Percentiles rank a stretch among this genome's conserved stretches.
Evolutionary conservation across 2,329 filamentous ascomycete genomes (phyloP).

Genomic region (Elsinoe australis): DNA sequence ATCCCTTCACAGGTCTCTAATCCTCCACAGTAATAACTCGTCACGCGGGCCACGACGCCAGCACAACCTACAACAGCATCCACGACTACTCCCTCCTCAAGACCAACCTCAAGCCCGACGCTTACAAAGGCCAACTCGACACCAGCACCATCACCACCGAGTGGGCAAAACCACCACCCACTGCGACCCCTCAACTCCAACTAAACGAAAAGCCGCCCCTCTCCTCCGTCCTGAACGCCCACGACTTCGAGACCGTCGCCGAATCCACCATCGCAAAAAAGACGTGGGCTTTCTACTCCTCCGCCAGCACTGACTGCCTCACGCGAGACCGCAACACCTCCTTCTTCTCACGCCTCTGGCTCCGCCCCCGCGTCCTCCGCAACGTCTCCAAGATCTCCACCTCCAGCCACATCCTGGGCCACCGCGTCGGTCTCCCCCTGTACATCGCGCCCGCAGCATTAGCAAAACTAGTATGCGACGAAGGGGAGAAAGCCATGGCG

Average conservation of each 20-base stretch:
- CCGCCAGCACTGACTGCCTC: slow-evolving; percentile 44
- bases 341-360: slow-evolving; percentile 39
- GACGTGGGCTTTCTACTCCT: slow-evolving; percentile 42
- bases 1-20: no score
- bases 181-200: slow-evolving; percentile 26
- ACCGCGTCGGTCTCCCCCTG: slow-evolving; percentile 30
- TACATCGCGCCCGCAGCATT: slow-evolving; percentile 34
- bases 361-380: slow-evolving; percentile 41
- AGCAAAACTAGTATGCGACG: slow-evolving; percentile 32
- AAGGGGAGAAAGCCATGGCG: slow-evolving; percentile 34
- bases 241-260: slow-evolving; percentile 41
- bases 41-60: slow-evolving; percentile 49
- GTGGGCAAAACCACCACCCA: slow-evolving; percentile 28
- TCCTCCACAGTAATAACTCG: slow-evolving; percentile 45
- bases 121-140: slow-evolving; percentile 33
- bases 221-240: slow-evolving; percentile 39
- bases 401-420: slow-evolving; percentile 30
- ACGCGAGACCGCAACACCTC: slow-evolving; percentile 39
- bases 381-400: slow-evolving; percentile 34
- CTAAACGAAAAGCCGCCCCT: slow-evolving; percentile 38
- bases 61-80: slow-evolving; percentile 45
- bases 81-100: slow-evolving; percentile 41
- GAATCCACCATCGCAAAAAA: slow-evolving; percentile 32
- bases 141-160: slow-evolving; percentile 23
- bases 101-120: slow-evolving; percentile 37